Percentiles rank a stretch among this genome's conserved stretches.
Conservation (phyloP, 2,329 filamentous ascomycete species). For the Tricladium varicosporioides region DNA sequence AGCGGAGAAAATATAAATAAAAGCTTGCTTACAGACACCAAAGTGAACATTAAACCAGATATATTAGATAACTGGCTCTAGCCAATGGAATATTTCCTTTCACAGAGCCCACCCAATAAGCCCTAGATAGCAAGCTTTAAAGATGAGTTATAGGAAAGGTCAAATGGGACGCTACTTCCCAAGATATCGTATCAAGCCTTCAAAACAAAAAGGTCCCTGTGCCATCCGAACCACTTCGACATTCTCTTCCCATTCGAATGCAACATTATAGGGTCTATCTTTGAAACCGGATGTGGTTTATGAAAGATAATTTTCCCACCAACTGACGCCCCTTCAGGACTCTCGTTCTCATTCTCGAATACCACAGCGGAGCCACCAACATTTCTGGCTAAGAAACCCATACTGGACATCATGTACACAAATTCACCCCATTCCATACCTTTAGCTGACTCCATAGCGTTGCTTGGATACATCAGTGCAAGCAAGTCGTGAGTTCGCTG, state of each 20-base stretch:
- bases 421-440: background rate
- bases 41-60: too few relatives aligned
- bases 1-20: too few relatives aligned
- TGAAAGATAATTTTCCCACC: slow-evolving; percentile 15
- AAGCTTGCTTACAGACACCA: too few relatives aligned
- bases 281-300: slow-evolving; percentile 9
- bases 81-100: too few relatives aligned
- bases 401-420: slow-evolving; percentile 2
- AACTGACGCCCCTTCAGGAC: slow-evolving; percentile 3
- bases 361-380: background rate
- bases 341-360: slow-evolving; percentile 1
- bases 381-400: slow-evolving; percentile 1
- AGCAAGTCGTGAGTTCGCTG: background rate
- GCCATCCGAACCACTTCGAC: slow-evolving; percentile 15
- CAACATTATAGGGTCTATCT: slow-evolving; percentile 6
- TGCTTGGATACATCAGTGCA: background rate
- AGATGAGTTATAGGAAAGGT: too few relatives aligned
- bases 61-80: too few relatives aligned
- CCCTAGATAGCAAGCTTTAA: too few relatives aligned
- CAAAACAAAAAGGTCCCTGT: slow-evolving; percentile 8
- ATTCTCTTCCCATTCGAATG: slow-evolving; percentile 12
- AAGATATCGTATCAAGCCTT: too few relatives aligned
- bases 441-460: background rate
- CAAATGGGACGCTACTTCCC: too few relatives aligned
- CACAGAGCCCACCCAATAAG: too few relatives aligned